Evolutionary conservation across 805 yeast species (phyloP), one percentile per base, ranked within the genome.

Genomic region (Ogataea chonburiensis): DNA sequence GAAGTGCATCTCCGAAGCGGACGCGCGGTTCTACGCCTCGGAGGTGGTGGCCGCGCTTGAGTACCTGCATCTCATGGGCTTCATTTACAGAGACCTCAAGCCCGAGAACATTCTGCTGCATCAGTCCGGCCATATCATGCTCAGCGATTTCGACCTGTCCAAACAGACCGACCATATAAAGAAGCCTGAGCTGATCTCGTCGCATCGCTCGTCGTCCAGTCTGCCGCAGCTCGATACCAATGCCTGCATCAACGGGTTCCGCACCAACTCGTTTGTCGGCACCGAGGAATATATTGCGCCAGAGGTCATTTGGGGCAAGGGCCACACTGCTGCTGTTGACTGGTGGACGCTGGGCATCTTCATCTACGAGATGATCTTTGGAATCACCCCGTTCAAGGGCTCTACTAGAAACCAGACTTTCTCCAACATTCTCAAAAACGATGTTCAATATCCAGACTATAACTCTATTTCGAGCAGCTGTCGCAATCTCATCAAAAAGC

Each of bases 281-380:
- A 93, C 99, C 0, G 99, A 93, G 57, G 99, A 93, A 58, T 93
- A 93, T 60, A 88, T 93, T 53, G 98, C 99, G 0, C 99, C 99
- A 0, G 99, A 93, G 55, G 98, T 93, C 4, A 93, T 93, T 37
- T 70, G 93, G 58, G 98, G 98, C 1, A 86, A 89, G 50, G 98
- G 98, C 2, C 99, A 93, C 53, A 91, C 98, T 1, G 82, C 91
- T 6, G 96, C 98, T 0, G 98, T 93, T 12, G 99, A 93, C 61
- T 93, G 98, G 98, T 93, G 99, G 99, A 93, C 98, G 0, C 67
- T 93, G 47, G 99, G 99, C 3, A 88, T 93, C 14, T 71, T 93
- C 52, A 68, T 88, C 16, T 94, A 79, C 61, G 99, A 93, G 57
- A 93, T 93, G 98, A 65, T 93, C 15, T 89, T 78, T 60, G 98